phyloP scores from a whole-genome alignment of 176 grass and related monocot genomes.

The Chrysopogon serrulatus region DNA sequence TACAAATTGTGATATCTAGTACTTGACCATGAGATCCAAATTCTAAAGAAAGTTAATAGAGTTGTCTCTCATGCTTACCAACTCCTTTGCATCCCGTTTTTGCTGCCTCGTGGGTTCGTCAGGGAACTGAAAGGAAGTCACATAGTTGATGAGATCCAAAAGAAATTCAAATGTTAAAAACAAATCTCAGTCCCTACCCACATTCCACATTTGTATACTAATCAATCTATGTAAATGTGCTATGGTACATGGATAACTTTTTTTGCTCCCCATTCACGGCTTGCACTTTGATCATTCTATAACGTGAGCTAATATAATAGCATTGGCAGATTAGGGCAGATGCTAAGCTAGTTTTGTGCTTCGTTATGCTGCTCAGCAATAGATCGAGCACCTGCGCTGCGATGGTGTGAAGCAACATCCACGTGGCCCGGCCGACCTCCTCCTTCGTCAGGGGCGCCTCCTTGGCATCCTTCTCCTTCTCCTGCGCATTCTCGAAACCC shows the following conservation, averaged over 20 bases:
- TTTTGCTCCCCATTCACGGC: neutral
- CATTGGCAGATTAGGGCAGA: neutral
- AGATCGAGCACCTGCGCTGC: constrained; percentile 76
- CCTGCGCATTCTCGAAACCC: constrained; percentile 38
- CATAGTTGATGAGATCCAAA: neutral
- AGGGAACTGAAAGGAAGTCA: constrained; percentile 63
- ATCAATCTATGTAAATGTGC: neutral
- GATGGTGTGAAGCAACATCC: constrained; percentile 90
- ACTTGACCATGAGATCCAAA: neutral
- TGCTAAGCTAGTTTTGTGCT: neutral
- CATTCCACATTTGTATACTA: neutral
- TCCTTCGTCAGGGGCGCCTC: constrained; percentile 70
- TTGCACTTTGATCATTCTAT: neutral
- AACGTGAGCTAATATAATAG: neutral
- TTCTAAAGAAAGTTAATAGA: neutral
- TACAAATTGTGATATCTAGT: neutral
- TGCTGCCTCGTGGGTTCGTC: constrained; percentile 88
- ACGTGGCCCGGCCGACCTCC: constrained; percentile 81
- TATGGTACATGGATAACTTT: neutral
- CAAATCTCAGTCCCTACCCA: neutral
- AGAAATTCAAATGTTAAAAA: neutral
- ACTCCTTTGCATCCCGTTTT: constrained; percentile 78
- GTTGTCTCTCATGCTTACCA: constrained; percentile 46
- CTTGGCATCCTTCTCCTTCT: constrained; percentile 51
- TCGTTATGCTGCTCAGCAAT: constrained; percentile 15